Conservation (phyloP, 108 stramenopile genomes). For the Pseudonitzschia delicatissima region DNA sequence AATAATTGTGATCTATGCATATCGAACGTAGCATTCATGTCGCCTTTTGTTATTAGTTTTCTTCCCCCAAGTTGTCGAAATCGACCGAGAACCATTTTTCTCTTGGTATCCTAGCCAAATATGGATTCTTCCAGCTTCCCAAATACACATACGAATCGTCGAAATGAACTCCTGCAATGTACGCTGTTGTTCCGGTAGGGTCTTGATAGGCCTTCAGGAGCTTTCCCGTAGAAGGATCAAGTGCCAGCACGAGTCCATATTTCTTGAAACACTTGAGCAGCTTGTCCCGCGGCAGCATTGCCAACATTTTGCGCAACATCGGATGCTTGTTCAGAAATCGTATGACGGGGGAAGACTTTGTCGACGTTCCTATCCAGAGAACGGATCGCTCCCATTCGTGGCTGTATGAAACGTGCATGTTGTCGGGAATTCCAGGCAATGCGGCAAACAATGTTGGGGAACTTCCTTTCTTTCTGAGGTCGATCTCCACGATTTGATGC, state of each 20-base stretch:
- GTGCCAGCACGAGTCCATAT: not conserved
- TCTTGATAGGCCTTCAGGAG: conserved; percentile 1
- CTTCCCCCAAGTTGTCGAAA: too few relatives aligned
- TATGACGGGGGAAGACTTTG: not conserved
- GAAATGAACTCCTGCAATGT: conserved; percentile 5
- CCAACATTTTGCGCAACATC: not conserved
- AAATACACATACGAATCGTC: not conserved
- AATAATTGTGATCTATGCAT: too few relatives aligned
- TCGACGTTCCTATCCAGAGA: conserved; percentile 1
- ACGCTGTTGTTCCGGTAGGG: conserved; percentile 1
- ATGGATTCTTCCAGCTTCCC: conserved; percentile 6
- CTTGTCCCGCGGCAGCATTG: not conserved
- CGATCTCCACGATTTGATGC: conserved; percentile 4
- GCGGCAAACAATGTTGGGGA: not conserved
- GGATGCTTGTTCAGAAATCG: not conserved
- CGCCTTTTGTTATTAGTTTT: too few relatives aligned
- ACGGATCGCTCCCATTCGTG: conserved; percentile 7
- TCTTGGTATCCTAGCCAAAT: not conserved
- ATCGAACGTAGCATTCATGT: too few relatives aligned
- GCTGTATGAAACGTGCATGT: not conserved
- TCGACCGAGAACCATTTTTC: not conserved
- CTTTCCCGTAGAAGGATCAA: not conserved
- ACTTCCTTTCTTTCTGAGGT: not conserved
- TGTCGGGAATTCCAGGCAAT: conserved; percentile 3
- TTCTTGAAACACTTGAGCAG: not conserved